Conservation (phyloP, 306 rosid species). For the Begonia loranthoides region DNA sequence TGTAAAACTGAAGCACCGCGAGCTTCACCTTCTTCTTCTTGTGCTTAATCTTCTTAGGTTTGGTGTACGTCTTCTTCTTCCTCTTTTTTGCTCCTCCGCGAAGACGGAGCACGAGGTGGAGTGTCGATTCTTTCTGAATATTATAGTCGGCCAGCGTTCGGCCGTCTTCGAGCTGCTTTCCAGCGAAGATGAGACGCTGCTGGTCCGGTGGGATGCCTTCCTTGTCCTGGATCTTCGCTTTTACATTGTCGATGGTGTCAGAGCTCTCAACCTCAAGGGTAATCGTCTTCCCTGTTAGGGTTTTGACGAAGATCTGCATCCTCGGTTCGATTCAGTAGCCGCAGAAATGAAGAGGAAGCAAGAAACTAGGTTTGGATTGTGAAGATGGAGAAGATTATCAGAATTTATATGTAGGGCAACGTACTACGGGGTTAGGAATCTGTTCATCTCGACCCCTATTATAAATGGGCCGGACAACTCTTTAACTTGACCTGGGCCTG, state of each 20-base stretch:
- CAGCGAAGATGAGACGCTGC: slow-evolving; percentile 90
- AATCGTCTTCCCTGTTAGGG: slow-evolving; percentile 89
- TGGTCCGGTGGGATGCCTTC: slow-evolving; percentile 95
- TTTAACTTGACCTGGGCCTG: too few relatives aligned
- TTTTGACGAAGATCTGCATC: slow-evolving; percentile 95
- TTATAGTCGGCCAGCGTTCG: slow-evolving; percentile 93
- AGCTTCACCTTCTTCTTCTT: slow-evolving; percentile 94
- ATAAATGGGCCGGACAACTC: too few relatives aligned
- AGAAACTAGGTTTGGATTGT: background rate
- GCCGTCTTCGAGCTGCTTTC: slow-evolving; percentile 90
- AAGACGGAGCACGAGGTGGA: slow-evolving; percentile 83
- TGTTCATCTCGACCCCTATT: too few relatives aligned
- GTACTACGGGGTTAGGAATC: too few relatives aligned
- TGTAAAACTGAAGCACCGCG: slow-evolving; percentile 67
- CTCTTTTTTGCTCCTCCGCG: slow-evolving; percentile 94
- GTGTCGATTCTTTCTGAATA: slow-evolving; percentile 89
- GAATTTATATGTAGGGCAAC: slow-evolving; percentile 6
- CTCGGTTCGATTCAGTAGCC: slow-evolving; percentile 6
- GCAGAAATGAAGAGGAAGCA: background rate
- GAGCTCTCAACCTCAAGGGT: slow-evolving; percentile 92
- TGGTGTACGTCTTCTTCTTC: slow-evolving; percentile 96
- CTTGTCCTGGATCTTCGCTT: slow-evolving; percentile 92
- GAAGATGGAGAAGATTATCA: background rate
- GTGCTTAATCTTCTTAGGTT: slow-evolving; percentile 96
- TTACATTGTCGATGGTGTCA: slow-evolving; percentile 84